phyloP scores from a whole-genome alignment of 352 stramenopile genomes.

The Pythium phragmiticola region DNA sequence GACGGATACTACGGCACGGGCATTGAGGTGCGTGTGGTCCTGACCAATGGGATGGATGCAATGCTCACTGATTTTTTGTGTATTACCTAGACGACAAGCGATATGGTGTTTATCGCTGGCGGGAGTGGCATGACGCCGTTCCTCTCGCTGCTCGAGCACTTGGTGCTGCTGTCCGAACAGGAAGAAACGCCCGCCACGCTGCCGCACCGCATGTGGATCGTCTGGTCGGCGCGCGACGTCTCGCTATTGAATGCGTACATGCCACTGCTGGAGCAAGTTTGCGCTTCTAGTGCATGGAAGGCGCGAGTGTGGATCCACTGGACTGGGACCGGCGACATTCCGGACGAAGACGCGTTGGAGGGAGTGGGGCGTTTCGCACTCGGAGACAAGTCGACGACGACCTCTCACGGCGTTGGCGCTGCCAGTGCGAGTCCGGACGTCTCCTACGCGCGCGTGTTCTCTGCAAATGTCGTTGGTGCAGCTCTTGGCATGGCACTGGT shows the following conservation, averaged over 20 bases:
- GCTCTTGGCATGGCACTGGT: constrained; percentile 20
- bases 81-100: constrained; percentile 20
- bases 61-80: background rate
- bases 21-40: constrained; percentile 32
- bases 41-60: background rate
- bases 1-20: constrained; percentile 73
- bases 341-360: background rate
- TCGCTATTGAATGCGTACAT: constrained; percentile 20
- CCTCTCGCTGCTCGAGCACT: constrained; percentile 57
- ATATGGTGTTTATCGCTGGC: constrained; percentile 72
- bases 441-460: constrained; percentile 12
- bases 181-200: background rate
- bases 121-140: constrained; percentile 78
- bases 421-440: background rate
- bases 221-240: constrained; percentile 27
- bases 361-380: background rate
- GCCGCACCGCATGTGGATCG: constrained; percentile 22
- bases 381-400: background rate
- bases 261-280: constrained; percentile 20
- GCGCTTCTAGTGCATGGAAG: constrained; percentile 15
- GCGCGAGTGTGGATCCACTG: constrained; percentile 18
- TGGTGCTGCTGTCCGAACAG: constrained; percentile 37
- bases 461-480: constrained; percentile 11
- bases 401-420: background rate
- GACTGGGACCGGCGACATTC: constrained; percentile 1